Percentiles rank a stretch among this genome's conserved stretches.
phyloP scores from a whole-genome alignment of 345 rosid species.

The Draba incana region DNA sequence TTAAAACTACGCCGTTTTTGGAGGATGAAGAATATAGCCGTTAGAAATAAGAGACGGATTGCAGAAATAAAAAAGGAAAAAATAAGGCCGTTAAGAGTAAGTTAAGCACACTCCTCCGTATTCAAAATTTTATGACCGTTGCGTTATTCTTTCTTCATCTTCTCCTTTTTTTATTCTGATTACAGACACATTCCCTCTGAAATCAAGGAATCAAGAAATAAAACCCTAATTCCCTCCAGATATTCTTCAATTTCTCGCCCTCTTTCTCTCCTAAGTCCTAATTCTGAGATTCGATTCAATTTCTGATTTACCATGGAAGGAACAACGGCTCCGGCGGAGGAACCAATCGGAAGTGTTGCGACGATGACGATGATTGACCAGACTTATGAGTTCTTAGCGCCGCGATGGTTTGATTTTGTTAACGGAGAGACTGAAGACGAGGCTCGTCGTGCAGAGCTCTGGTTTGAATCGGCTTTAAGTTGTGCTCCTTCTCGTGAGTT shows the following conservation, averaged over 20 bases:
- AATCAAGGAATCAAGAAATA: conserved; percentile 17
- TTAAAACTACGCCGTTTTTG: conserved; percentile 26
- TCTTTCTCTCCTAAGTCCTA: background rate
- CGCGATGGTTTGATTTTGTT: conserved; percentile 79
- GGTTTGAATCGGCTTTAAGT: conserved; percentile 75
- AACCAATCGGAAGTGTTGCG: conserved; percentile 24
- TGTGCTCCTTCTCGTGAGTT: conserved; percentile 94
- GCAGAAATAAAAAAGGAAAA: background rate
- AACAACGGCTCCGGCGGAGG: conserved; percentile 39
- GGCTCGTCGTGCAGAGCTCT: conserved; percentile 68
- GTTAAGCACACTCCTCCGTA: conserved; percentile 26
- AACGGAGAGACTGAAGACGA: conserved; percentile 75
- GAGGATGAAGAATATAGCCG: conserved; percentile 49
- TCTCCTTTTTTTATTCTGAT: conserved; percentile 25
- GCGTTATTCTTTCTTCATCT: conserved; percentile 25
- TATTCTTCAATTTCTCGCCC: background rate
- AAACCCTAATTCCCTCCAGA: conserved; percentile 21
- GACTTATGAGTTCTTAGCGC: conserved; percentile 87
- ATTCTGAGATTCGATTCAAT: background rate
- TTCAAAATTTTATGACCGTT: conserved; percentile 67
- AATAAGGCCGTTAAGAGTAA: conserved; percentile 45
- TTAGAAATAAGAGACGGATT: conserved; percentile 39
- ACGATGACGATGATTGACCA: conserved; percentile 54
- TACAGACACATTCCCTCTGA: conserved; percentile 29
- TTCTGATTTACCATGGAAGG: conserved; percentile 21